Conservation (phyloP, 306 rosid genomes). For the Mimosa bimucronata region DNA sequence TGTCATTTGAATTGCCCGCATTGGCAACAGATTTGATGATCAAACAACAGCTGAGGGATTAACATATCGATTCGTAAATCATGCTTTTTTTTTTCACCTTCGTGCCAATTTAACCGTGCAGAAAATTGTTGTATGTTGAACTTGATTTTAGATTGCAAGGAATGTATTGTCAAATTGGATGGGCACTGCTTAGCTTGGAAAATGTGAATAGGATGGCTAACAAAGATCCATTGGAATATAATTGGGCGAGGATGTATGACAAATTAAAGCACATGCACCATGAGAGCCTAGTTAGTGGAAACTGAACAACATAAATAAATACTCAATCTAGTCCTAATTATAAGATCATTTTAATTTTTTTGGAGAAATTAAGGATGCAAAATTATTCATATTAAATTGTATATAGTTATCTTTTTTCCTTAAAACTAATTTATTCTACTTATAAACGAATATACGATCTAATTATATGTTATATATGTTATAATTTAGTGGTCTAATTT, state of each 20-base stretch:
- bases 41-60: neutral
- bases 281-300: conserved; percentile 28
- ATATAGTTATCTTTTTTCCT: too few species aligned
- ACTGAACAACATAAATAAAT: conserved; percentile 59
- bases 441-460: too few species aligned
- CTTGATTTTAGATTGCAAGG: neutral
- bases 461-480: too few species aligned
- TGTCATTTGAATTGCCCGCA: neutral
- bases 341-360: too few species aligned
- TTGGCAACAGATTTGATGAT: neutral
- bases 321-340: too few species aligned
- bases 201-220: neutral
- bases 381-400: too few species aligned
- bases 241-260: neutral
- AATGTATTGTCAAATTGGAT: neutral
- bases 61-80: neutral
- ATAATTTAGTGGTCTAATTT: too few species aligned
- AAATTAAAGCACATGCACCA: conserved; percentile 13
- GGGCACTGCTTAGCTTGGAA: neutral
- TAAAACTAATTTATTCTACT: too few species aligned
- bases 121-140: neutral
- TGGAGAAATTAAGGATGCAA: too few species aligned
- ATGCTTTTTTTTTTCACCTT: too few species aligned
- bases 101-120: neutral
- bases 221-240: neutral